Percentiles rank a stretch among this genome's conserved stretches.
These are phyloP conservation scores for Cystobasidiopsis lactophilus DNA, from an alignment of 768 basidiomycete species.

Conservation along the genomic window DNA sequence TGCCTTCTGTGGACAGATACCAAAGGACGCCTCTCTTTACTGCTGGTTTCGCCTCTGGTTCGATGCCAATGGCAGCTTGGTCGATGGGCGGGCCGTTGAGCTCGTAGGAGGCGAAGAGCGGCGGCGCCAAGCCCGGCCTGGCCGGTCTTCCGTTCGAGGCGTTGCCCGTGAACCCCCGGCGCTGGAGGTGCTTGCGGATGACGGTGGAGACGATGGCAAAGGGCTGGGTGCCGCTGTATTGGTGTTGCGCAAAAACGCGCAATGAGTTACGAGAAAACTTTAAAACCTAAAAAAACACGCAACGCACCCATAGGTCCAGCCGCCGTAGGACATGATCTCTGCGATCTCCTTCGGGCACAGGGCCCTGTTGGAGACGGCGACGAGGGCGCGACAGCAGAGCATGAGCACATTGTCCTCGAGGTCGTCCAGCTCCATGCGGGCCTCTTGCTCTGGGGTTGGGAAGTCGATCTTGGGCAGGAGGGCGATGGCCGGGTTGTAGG, in stretches of 20 bases:
- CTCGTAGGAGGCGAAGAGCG: constrained; percentile 18
- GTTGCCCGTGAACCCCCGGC: not conserved
- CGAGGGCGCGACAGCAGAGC: constrained; percentile 2
- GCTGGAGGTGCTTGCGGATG: constrained; percentile 17
- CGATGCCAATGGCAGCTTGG: constrained; percentile 17
- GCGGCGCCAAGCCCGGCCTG: constrained; percentile 5
- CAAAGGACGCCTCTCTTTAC: constrained; percentile 21
- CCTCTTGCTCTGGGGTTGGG: not conserved
- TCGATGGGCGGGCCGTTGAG: constrained; percentile 14
- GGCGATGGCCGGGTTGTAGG: too few species aligned
- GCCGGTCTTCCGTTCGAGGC: constrained; percentile 7
- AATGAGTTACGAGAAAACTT: not conserved
- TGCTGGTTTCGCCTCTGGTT: constrained; percentile 14
- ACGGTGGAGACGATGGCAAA: constrained; percentile 19
- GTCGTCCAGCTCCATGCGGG: constrained; percentile 2
- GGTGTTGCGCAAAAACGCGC: not conserved
- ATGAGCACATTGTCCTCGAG: constrained; percentile 2
- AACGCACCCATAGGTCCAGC: constrained; percentile 18
- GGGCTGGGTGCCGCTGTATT: constrained; percentile 17
- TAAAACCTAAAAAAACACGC: not conserved
- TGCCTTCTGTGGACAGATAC: constrained; percentile 17
- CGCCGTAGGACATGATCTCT: constrained; percentile 14
- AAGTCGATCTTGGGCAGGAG: not conserved
- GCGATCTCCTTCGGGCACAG: constrained; percentile 20
- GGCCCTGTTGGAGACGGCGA: constrained; percentile 13